phyloP scores from a whole-genome alignment of 169 alveolate genomes.

The Plasmodium yoelii region DNA sequence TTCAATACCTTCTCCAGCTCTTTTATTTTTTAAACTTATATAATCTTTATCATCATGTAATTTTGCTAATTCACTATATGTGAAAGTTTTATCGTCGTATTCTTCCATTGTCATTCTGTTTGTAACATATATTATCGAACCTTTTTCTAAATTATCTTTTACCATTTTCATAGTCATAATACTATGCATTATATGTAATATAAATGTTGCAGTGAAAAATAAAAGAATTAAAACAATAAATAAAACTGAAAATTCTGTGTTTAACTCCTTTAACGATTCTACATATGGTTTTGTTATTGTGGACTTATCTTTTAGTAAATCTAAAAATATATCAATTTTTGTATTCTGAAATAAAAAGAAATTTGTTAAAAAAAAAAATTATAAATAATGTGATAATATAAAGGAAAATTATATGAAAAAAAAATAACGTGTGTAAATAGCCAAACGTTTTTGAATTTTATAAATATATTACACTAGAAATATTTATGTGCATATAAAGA shows the following conservation, averaged over 20 bases:
- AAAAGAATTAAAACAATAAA: constrained; percentile 41
- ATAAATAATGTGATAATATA: neutral
- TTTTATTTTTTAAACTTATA: constrained; percentile 79
- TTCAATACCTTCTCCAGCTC: constrained; percentile 83
- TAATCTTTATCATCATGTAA: constrained; percentile 80
- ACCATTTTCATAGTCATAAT: constrained; percentile 38
- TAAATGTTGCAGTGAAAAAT: constrained; percentile 32
- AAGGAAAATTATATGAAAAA: neutral
- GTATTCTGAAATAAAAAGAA: constrained; percentile 11
- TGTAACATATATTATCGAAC: constrained; percentile 24
- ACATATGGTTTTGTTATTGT: constrained; percentile 41
- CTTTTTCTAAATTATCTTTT: constrained; percentile 24
- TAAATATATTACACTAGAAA: too few species aligned
- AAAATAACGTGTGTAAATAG: too few species aligned
- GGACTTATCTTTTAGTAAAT: constrained; percentile 1
- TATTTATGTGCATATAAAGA: neutral
- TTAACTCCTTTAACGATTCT: constrained; percentile 43
- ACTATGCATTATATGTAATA: constrained; percentile 37
- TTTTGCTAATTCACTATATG: constrained; percentile 77
- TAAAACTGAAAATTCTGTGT: constrained; percentile 57
- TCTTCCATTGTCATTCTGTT: constrained; percentile 80
- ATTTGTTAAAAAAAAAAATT: neutral
- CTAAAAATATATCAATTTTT: constrained; percentile 35
- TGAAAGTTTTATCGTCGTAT: constrained; percentile 74
- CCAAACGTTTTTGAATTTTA: too few species aligned